These are phyloP conservation scores for Smithsoniella earleae DNA, from an alignment of 163 green algal species.

Conservation along the genomic window DNA sequence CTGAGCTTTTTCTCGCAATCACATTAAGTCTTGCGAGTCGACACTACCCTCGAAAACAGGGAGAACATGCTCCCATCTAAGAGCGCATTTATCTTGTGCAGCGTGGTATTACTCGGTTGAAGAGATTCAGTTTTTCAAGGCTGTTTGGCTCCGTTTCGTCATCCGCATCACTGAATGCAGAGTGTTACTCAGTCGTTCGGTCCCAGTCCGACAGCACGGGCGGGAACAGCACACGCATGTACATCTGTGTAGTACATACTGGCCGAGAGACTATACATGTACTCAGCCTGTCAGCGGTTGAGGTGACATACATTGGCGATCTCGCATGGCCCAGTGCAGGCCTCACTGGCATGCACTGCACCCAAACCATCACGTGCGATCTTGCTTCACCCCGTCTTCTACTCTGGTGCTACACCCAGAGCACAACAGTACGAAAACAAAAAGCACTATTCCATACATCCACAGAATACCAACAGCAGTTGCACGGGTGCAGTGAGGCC, in stretches of 20 bases:
- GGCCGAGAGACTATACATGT: constrained; percentile 17
- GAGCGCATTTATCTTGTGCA: too few relatives aligned
- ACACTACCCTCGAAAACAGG: too few relatives aligned
- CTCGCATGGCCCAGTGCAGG: neutral
- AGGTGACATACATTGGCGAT: constrained; percentile 21
- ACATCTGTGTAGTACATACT: constrained; percentile 11
- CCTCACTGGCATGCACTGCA: neutral
- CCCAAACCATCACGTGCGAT: neutral
- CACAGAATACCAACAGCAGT: neutral
- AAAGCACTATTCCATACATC: neutral
- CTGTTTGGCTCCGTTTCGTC: constrained; percentile 2
- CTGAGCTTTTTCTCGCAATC: too few relatives aligned
- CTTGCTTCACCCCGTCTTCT: neutral
- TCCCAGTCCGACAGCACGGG: neutral
- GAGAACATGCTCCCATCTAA: too few relatives aligned
- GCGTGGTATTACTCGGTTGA: constrained; percentile 26
- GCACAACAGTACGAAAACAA: neutral
- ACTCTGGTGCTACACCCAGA: neutral
- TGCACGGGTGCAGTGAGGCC: neutral
- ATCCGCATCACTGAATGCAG: neutral
- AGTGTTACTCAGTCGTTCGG: neutral
- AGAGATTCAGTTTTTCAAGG: constrained; percentile 7
- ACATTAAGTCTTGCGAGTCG: too few relatives aligned
- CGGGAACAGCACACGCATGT: constrained; percentile 20
- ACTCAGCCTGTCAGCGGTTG: constrained; percentile 12